phyloP scores from a whole-genome alignment of 2,329 filamentous ascomycete genomes.

The Trichophyton simii region DNA sequence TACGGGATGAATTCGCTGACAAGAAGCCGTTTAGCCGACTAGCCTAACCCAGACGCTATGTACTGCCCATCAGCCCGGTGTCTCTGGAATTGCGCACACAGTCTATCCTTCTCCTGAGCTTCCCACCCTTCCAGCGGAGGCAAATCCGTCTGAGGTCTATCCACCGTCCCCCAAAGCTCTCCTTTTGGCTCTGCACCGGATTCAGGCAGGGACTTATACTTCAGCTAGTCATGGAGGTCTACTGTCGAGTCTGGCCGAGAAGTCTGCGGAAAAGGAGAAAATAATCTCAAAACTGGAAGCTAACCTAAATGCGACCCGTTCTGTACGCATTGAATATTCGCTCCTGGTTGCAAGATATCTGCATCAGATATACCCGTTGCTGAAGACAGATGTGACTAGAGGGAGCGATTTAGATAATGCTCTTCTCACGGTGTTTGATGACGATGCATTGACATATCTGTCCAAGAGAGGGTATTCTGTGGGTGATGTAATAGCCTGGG shows the following conservation, averaged over 20 bases:
- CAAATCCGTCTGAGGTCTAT: background rate
- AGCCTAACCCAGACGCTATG: background rate
- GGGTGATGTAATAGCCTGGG: constrained; percentile 34
- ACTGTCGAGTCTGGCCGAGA: background rate
- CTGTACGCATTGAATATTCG: constrained; percentile 16
- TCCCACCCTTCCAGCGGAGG: background rate
- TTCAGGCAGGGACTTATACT: background rate
- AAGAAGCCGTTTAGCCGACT: background rate
- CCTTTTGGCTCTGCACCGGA: background rate
- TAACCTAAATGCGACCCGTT: background rate
- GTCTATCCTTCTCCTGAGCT: background rate
- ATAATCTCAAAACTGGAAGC: background rate
- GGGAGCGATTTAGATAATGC: constrained; percentile 8
- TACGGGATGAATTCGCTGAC: background rate
- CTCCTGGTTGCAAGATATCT: constrained; percentile 26
- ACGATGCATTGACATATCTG: constrained; percentile 21
- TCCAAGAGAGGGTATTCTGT: constrained; percentile 22
- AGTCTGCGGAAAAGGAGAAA: background rate
- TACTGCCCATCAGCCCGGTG: background rate
- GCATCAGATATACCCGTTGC: constrained; percentile 21
- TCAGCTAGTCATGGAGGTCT: background rate
- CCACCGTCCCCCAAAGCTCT: background rate
- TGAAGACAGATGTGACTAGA: constrained; percentile 10
- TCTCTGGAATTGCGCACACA: background rate
- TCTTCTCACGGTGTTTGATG: constrained; percentile 24